Percentiles rank a stretch among this genome's conserved stretches.
These are phyloP conservation scores for Xylariaceae sp. DNA, from an alignment of 2,329 filamentous ascomycete genomes.

Conservation along the genomic window DNA sequence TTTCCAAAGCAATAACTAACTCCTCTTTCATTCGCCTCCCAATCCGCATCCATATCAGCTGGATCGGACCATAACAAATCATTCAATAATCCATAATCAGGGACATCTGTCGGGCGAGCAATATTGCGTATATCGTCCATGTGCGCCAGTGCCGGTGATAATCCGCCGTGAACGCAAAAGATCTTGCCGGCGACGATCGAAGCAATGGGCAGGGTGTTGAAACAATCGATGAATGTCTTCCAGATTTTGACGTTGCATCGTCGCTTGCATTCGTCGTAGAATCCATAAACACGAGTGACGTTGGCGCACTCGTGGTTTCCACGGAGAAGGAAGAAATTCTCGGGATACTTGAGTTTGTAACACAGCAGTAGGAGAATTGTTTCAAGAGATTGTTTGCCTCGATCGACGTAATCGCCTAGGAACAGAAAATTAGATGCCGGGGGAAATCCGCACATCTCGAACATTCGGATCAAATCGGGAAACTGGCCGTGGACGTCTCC, in stretches of 20 bases:
- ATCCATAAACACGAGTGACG: conserved; percentile 98
- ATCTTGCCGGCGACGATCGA: conserved; percentile 99
- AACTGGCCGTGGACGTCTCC: conserved; percentile 97
- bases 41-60: conserved; percentile 95
- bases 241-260: conserved; percentile 99
- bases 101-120: conserved; percentile 90
- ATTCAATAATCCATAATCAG: conserved; percentile 91
- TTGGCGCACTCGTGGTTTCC: conserved; percentile 99
- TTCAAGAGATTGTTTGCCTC: conserved; percentile 98
- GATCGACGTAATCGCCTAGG: conserved; percentile 96
- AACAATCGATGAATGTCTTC: conserved; percentile 99
- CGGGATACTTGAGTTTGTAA: conserved; percentile 99
- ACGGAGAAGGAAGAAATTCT: conserved; percentile 98
- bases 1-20: conserved; percentile 99
- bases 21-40: conserved; percentile 94
- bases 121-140: conserved; percentile 99
- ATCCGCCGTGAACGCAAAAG: conserved; percentile 91
- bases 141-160: conserved; percentile 85
- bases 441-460: conserved; percentile 97
- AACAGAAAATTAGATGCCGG: conserved; percentile 90
- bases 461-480: conserved; percentile 91
- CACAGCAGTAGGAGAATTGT: conserved; percentile 94
- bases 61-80: conserved; percentile 97
- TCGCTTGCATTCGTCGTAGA: conserved; percentile 99
- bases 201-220: conserved; percentile 97